Conservation (phyloP, 208 protist genomes). For the Phytomonas sp. region DNA sequence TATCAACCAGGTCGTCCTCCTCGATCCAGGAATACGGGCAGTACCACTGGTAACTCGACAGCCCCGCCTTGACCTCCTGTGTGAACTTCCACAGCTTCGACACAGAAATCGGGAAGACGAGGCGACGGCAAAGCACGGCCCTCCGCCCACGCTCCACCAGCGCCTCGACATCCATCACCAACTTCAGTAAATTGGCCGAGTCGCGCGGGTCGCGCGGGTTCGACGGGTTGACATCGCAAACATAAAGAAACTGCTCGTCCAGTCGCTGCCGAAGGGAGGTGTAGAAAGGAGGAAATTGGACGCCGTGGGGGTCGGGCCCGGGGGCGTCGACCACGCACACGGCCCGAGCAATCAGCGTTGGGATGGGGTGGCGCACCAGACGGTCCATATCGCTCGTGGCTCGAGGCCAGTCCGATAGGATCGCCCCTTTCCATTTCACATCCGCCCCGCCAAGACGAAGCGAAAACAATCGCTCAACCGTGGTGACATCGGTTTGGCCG, state of each 20-base stretch:
- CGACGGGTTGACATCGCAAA: slow-evolving; percentile 17
- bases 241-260: background rate
- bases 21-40: slow-evolving; percentile 80
- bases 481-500: slow-evolving; percentile 22
- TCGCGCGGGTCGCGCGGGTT: slow-evolving; percentile 22
- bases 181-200: slow-evolving; percentile 36
- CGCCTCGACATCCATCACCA: slow-evolving; percentile 45
- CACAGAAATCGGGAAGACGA: slow-evolving; percentile 51
- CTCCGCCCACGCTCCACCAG: slow-evolving; percentile 28
- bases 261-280: background rate
- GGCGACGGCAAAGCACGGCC: slow-evolving; percentile 19
- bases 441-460: slow-evolving; percentile 52
- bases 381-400: slow-evolving; percentile 12
- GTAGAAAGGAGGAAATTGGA: background rate
- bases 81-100: slow-evolving; percentile 13
- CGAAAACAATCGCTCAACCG: slow-evolving; percentile 36
- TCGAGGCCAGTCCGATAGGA: slow-evolving; percentile 69
- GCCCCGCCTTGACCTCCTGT: slow-evolving; percentile 4
- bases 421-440: slow-evolving; percentile 51
- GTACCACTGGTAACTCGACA: slow-evolving; percentile 67
- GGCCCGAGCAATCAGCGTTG: slow-evolving; percentile 13
- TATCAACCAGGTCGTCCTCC: slow-evolving; percentile 37
- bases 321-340: slow-evolving; percentile 9
- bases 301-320: slow-evolving; percentile 25
- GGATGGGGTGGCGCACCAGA: background rate